Evolutionary conservation across 1,284 basidiomycete species (phyloP), one percentile per base, ranked within the genome.

Genomic region (Sutorius eximius): DNA sequence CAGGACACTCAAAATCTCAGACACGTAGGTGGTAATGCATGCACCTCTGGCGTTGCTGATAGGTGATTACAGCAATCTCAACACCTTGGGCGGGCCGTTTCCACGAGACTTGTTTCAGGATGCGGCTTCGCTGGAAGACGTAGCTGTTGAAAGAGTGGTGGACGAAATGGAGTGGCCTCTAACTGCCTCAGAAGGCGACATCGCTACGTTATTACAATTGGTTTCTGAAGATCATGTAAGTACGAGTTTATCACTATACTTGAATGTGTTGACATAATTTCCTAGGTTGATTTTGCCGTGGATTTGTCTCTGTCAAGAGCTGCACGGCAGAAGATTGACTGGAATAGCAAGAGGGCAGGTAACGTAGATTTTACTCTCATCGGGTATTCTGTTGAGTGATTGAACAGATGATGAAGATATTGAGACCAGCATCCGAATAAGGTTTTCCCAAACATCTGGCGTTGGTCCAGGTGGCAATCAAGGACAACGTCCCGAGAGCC

Each of bases 321-420:
- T 18, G 79, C 79, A 24, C 79, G 86, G 10, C 62, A 73, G 13
- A 71, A 67, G 13, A 72, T 91, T 30, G 87, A 91, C 64, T 88
- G 87, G 84, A 89, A 92, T 60, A 92, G 90, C 71, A 91, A 91
- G 76, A 91, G 87, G 77, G 86, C 89, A 60, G 87, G 90, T 86
- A 53, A 59, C 76, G 71, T 36, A 20, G 36, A 27, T 43, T 48
- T 52, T 22, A 43, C 30, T 49, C 34, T 15, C 49, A 45, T 45
- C 34, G 43, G 30, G 48, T 50, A 6, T 15, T 29, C 29, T 40
- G 27, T 43, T 53, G n/a, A 53, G 45, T 47, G 49, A 49, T 16
- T 43, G 36, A 40, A n/a, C 57, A 92, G 90, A 89, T 63, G 89
- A 92, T 62, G 86, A 90, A 67, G 81, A 91, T 59, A 85, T 91